phyloP scores from a whole-genome alignment of 208 protist genomes.

The Acanthamoeba sp. region DNA sequence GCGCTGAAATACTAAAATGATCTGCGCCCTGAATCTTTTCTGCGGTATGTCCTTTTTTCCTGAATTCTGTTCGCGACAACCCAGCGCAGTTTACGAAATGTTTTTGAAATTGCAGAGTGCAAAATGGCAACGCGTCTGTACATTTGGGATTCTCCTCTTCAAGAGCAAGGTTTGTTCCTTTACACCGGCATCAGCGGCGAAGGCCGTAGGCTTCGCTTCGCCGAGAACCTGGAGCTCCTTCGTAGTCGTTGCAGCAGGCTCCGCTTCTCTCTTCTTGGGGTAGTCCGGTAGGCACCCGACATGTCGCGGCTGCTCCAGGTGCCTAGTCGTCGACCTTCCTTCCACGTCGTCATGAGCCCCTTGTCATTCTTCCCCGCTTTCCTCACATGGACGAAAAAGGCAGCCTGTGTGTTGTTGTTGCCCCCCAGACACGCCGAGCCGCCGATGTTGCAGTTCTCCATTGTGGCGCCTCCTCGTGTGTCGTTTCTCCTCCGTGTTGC shows the following conservation, averaged over 20 bases:
- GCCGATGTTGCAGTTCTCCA: neutral
- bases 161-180: neutral
- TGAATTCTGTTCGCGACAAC: neutral
- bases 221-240: no score
- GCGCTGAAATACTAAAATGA: neutral
- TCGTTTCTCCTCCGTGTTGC: neutral
- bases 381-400: neutral
- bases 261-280: neutral
- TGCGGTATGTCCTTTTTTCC: neutral
- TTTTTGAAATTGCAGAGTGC: neutral
- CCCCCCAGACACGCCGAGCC: neutral
- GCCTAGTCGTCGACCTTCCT: neutral
- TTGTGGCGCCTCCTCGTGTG: neutral
- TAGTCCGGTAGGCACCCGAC: no score
- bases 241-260: neutral
- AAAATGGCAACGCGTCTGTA: neutral
- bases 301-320: neutral
- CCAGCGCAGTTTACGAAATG: neutral
- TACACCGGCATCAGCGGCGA: neutral
- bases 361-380: neutral
- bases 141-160: neutral
- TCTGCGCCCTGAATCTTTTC: neutral
- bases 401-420: neutral
- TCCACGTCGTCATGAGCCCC: neutral
- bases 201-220: neutral